Evolutionary conservation across 1,139 yeast species (phyloP).

Genomic region (Zygoascus hellenicus): DNA sequence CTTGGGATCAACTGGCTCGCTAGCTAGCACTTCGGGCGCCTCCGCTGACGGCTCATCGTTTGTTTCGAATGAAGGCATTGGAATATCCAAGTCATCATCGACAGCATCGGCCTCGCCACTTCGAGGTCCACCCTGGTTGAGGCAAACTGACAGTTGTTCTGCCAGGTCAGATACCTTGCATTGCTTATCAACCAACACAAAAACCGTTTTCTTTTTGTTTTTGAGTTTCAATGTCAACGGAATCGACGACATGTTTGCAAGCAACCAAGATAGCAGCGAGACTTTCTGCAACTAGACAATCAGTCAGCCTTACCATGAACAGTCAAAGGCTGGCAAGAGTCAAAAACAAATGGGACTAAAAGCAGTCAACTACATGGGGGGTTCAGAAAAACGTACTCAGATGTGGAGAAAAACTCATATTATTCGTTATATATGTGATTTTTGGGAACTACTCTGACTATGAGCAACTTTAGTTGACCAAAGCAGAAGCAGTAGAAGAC

Average conservation of each 20-base stretch:
- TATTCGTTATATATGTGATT: conserved; percentile 2
- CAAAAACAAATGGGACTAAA: too few species aligned
- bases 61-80: conserved; percentile 22
- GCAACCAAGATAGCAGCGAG: too few species aligned
- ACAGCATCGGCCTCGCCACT: conserved; percentile 5
- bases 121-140: conserved; percentile 15
- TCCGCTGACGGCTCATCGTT: conserved; percentile 8
- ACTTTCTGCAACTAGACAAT: too few species aligned
- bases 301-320: too few species aligned
- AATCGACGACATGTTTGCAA: background rate
- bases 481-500: conserved; percentile 99
- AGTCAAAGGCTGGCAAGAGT: too few species aligned
- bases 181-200: conserved; percentile 13
- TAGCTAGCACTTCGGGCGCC: background rate
- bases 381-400: background rate
- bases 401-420: background rate
- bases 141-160: conserved; percentile 10
- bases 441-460: background rate
- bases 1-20: conserved; percentile 4
- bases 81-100: conserved; percentile 19
- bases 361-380: too few species aligned
- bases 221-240: conserved; percentile 18
- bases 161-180: conserved; percentile 12
- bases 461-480: conserved; percentile 47
- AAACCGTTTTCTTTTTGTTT: conserved; percentile 13